These are phyloP conservation scores for Colletotrichum limetticola DNA, from an alignment of 2,329 filamentous ascomycete species.

Conservation along the genomic window DNA sequence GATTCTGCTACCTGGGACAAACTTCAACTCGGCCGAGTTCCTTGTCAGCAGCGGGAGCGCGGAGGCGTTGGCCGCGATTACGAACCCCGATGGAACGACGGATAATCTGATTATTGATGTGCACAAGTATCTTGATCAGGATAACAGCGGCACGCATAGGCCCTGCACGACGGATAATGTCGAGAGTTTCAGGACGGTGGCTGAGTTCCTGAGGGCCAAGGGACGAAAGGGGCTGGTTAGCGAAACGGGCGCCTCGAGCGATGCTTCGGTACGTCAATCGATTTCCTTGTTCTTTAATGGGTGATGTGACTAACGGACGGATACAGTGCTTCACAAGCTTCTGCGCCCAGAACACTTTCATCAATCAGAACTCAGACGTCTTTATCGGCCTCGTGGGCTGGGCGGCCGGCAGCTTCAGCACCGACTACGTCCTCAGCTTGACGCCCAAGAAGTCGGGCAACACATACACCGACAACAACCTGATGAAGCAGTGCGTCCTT, in stretches of 20 bases:
- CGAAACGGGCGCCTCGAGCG: slow-evolving; percentile 62
- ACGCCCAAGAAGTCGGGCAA: slow-evolving; percentile 49
- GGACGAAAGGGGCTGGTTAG: slow-evolving; percentile 61
- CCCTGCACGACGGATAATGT: slow-evolving; percentile 66
- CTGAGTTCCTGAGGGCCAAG: slow-evolving; percentile 57
- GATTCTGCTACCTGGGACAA: slow-evolving; percentile 72
- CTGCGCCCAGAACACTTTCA: slow-evolving; percentile 58
- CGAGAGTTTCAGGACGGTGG: slow-evolving; percentile 57
- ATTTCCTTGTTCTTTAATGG: neutral
- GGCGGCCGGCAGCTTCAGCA: slow-evolving; percentile 57
- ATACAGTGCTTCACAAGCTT: slow-evolving; percentile 54
- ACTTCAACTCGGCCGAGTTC: slow-evolving; percentile 63
- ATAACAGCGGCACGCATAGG: slow-evolving; percentile 63
- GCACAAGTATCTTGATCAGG: slow-evolving; percentile 69
- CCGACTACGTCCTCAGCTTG: slow-evolving; percentile 54
- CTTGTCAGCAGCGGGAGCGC: slow-evolving; percentile 62
- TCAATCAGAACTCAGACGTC: slow-evolving; percentile 58
- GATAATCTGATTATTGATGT: slow-evolving; percentile 68
- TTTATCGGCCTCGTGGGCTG: slow-evolving; percentile 58
- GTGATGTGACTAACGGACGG: slow-evolving; percentile 7
- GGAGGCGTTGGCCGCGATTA: slow-evolving; percentile 61
- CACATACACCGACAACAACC: slow-evolving; percentile 49
- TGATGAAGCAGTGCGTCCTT: slow-evolving; percentile 56
- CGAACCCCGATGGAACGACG: slow-evolving; percentile 68
- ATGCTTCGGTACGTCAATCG: slow-evolving; percentile 47